A percentile compares a stretch with the other conserved stretches of the same genome.
phyloP scores from a whole-genome alignment of 2,329 filamentous ascomycete genomes.

The Penicillium fuscoglaucum region DNA sequence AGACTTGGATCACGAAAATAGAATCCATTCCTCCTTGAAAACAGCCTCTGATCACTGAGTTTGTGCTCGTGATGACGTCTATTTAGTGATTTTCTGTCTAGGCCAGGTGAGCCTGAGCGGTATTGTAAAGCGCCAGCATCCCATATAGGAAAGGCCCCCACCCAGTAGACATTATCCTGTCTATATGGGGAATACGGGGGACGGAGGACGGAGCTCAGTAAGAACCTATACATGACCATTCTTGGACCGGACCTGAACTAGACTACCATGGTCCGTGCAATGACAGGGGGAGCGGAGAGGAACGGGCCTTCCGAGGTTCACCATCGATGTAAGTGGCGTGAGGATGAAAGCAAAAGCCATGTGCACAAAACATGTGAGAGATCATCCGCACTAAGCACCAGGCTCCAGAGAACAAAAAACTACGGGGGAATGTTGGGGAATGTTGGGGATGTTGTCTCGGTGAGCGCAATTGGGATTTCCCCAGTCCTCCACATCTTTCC shows the following conservation, averaged over 20 bases:
- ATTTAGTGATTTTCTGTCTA: neutral
- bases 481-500: slow-evolving; percentile 9
- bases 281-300: neutral
- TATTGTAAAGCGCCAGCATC: neutral
- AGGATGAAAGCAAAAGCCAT: neutral
- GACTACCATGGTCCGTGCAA: neutral
- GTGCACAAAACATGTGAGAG: neutral
- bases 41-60: neutral
- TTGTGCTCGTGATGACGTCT: neutral
- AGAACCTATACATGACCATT: neutral
- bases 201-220: neutral
- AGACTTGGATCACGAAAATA: neutral
- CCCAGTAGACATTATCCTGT: neutral
- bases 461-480: slow-evolving; percentile 6
- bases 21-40: neutral
- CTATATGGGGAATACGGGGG: neutral
- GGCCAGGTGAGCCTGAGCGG: neutral
- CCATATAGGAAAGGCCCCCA: neutral
- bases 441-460: neutral
- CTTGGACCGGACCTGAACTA: neutral
- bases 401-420: neutral
- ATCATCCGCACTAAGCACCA: neutral
- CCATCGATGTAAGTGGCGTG: slow-evolving; percentile 12
- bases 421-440: neutral
- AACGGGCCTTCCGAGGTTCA: neutral